Evolutionary conservation across 2,329 filamentous ascomycete species (phyloP).

Genomic region (Lasiodiplodia theobromae): DNA sequence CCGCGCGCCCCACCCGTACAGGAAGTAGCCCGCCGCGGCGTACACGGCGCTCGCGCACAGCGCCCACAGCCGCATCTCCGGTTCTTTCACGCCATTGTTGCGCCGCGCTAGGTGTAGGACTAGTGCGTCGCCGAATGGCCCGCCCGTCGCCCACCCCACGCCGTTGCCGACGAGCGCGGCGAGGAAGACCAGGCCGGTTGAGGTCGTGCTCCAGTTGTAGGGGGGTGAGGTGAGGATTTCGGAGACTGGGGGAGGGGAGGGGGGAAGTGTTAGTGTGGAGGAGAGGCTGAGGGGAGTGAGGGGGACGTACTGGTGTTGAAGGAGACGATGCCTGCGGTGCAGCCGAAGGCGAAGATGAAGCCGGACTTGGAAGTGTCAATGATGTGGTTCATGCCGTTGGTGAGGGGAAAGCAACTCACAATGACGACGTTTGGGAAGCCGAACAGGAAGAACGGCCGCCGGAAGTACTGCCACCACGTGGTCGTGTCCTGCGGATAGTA

Average conservation of each 20-base stretch:
- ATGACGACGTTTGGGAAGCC: slow-evolving; percentile 51
- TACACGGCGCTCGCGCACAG: slow-evolving; percentile 43
- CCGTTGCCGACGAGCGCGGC: slow-evolving; percentile 36
- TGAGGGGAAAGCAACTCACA: slow-evolving; percentile 14
- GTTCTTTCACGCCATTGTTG: slow-evolving; percentile 47
- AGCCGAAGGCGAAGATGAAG: slow-evolving; percentile 51
- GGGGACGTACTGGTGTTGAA: slow-evolving; percentile 45
- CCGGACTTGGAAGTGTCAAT: slow-evolving; percentile 34
- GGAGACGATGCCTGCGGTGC: slow-evolving; percentile 51
- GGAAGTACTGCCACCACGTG: slow-evolving; percentile 50
- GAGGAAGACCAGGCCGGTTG: slow-evolving; percentile 38
- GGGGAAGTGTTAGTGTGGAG: slow-evolving; percentile 46
- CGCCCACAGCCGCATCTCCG: slow-evolving; percentile 55
- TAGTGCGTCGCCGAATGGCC: slow-evolving; percentile 34
- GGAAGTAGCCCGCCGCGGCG: slow-evolving; percentile 46
- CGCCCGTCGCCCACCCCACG: slow-evolving; percentile 30
- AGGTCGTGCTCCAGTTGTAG: slow-evolving; percentile 45
- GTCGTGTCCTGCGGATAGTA: slow-evolving; percentile 46
- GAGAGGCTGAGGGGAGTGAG: slow-evolving; percentile 19
- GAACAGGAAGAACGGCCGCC: slow-evolving; percentile 50
- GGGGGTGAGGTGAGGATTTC: slow-evolving; percentile 46
- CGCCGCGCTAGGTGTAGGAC: slow-evolving; percentile 42
- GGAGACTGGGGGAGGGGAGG: slow-evolving; percentile 38
- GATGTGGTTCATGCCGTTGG: neutral
- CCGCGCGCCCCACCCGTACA: slow-evolving; percentile 50